Base-by-base conservation (phyloP, 768 basidiomycete species). In the Sarcodon aspratus region DNA sequence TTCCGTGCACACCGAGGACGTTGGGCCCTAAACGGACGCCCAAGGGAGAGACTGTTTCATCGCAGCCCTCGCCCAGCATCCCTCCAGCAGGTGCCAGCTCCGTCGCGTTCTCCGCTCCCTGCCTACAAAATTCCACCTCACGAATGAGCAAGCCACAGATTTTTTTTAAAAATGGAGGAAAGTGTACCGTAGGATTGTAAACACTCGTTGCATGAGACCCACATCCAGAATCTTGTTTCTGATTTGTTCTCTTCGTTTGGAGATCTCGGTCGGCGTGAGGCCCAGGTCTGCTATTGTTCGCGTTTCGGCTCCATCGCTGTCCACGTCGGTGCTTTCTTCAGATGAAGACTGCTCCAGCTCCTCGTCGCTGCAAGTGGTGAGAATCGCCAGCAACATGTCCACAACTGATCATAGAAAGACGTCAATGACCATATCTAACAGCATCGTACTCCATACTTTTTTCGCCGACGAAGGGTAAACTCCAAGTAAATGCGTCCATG, bases 401-500 rank as follows among this genome's bases (percentile, higher is more conserved):
- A 92, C 90, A 64, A 96, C 93, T 95, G 52, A 6, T 50, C 13
- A 44, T 15, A 4, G 47, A 33, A 46, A 10, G 44, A 52, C 38
- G 37, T 38, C 13, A 32, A 27, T 13, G 31, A 33, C 33, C 10
- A 5, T 31, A 12, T 10, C 17, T 17, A 9, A 40, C 9, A 47
- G 11, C 17, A 34, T 44, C 12, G 46, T 33, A 15, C 7, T n/a
- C n/a, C 79, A 55, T 57, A 91, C 95, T 98, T 69, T 99, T 98
- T 66, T 94, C 88, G 54, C 94, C 96, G 7, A 99, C 96, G 60
- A 98, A 98, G 1, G 96, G 96, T 51, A 99, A 66, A 71, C 85
- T 89, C 96, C 96, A 99, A 0, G 96, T 97, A 62, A 99, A 99
- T 18, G 94, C 94, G 58, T 98, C 95, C 94, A 98, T 97, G 60